Conservation (phyloP, 2,329 filamentous ascomycete species). For the Periglandula ipomoeae region DNA sequence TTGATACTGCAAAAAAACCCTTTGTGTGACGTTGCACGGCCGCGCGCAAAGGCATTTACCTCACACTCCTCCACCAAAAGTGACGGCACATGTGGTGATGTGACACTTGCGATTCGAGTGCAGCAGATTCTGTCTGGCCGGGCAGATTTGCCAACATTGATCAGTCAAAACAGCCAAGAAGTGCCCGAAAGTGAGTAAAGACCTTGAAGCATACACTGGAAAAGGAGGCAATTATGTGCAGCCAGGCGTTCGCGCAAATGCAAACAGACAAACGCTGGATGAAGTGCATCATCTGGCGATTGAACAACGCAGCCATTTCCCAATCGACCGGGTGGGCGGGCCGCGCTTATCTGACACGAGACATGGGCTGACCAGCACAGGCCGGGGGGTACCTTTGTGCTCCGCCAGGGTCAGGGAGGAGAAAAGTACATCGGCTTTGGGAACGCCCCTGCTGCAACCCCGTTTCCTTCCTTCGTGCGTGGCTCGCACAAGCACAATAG, state of each 20-base stretch:
- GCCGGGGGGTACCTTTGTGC: neutral
- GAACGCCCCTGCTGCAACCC: neutral
- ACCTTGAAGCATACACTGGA: too few relatives aligned
- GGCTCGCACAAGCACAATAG: too few relatives aligned
- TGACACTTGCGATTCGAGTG: neutral
- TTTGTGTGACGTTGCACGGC: neutral
- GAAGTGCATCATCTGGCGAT: neutral
- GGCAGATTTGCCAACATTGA: too few relatives aligned
- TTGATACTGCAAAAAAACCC: too few relatives aligned
- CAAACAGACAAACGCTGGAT: neutral
- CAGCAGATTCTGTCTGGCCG: neutral
- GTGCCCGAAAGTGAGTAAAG: too few relatives aligned
- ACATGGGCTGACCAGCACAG: constrained; percentile 1
- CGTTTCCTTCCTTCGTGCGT: neutral
- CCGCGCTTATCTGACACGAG: constrained; percentile 13
- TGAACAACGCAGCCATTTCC: neutral
- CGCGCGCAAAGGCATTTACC: neutral
- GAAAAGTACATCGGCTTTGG: neutral
- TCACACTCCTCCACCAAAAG: too few relatives aligned
- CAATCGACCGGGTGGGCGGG: constrained; percentile 6
- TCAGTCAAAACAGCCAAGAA: too few relatives aligned
- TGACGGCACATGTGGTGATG: too few relatives aligned
- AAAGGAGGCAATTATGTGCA: too few relatives aligned
- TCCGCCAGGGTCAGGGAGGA: neutral
- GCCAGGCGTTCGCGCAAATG: neutral